These are phyloP conservation scores for Saccharum spontaneum DNA, from an alignment of 176 grass and related monocot genomes.

Conservation along the genomic window DNA sequence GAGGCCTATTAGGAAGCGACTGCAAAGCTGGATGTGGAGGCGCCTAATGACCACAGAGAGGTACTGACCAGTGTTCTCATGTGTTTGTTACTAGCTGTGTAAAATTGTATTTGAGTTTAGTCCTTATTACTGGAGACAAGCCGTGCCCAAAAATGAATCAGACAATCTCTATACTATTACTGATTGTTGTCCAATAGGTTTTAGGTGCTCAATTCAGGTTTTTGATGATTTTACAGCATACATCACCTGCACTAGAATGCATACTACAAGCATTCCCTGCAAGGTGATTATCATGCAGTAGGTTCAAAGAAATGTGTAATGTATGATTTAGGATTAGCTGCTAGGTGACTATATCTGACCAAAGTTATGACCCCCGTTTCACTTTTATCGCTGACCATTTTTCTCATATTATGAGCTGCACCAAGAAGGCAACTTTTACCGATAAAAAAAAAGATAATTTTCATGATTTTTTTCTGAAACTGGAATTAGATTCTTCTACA, in stretches of 20 bases:
- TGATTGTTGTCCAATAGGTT: neutral
- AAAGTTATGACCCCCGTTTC: neutral
- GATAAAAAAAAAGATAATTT: too few relatives aligned
- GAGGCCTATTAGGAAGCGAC: neutral
- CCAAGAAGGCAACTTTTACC: neutral
- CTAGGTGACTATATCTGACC: neutral
- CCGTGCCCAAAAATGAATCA: neutral
- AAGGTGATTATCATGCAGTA: too few relatives aligned
- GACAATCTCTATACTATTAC: neutral
- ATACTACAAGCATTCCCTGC: neutral
- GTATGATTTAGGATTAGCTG: neutral
- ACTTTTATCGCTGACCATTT: neutral
- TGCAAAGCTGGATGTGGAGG: neutral
- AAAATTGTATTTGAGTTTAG: neutral
- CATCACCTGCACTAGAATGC: neutral
- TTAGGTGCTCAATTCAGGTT: neutral
- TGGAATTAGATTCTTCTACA: too few relatives aligned
- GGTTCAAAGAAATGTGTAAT: too few relatives aligned
- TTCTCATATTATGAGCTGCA: neutral
- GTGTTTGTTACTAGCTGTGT: neutral
- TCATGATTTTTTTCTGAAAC: too few relatives aligned
- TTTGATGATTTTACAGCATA: neutral
- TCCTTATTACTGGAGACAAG: neutral
- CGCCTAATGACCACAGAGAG: slow-evolving; percentile 25
- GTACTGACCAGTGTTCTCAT: slow-evolving; percentile 7